These are phyloP conservation scores for Sisymbrium altissimum DNA, from an alignment of 345 rosid genomes.

Conservation along the genomic window DNA sequence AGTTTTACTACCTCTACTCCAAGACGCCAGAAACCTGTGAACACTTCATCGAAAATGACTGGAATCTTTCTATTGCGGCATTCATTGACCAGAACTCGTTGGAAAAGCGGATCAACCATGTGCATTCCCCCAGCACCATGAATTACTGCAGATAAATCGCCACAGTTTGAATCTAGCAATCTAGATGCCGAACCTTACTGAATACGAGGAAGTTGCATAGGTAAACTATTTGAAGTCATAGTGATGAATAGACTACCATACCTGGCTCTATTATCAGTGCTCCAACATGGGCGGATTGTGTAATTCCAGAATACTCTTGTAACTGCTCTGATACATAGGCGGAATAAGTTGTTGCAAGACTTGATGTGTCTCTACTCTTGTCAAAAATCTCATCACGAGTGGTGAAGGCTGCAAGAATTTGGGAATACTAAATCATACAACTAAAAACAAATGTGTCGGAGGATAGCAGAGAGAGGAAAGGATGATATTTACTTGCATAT, in stretches of 20 bases:
- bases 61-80: constrained; percentile 73
- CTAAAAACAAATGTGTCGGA: background rate
- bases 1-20: constrained; percentile 89
- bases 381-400: constrained; percentile 64
- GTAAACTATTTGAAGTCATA: background rate
- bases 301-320: constrained; percentile 33
- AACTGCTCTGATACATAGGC: constrained; percentile 58
- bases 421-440: background rate
- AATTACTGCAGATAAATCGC: constrained; percentile 48
- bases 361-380: constrained; percentile 59
- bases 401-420: constrained; percentile 52
- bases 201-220: background rate
- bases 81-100: constrained; percentile 76
- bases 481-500: constrained; percentile 43
- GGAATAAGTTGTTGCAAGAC: constrained; percentile 57
- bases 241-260: constrained; percentile 28
- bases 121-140: constrained; percentile 98
- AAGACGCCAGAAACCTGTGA: constrained; percentile 96
- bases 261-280: constrained; percentile 97
- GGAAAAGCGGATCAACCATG: constrained; percentile 96
- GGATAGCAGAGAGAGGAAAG: background rate
- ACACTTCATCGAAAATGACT: constrained; percentile 92
- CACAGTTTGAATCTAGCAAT: constrained; percentile 6
- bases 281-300: constrained; percentile 47
- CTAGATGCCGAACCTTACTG: background rate